Evolutionary conservation across 2,329 filamentous ascomycete genomes (phyloP), one percentile per base, ranked within the genome.

Genomic region (Chrysoporthe deuterocubensis): DNA sequence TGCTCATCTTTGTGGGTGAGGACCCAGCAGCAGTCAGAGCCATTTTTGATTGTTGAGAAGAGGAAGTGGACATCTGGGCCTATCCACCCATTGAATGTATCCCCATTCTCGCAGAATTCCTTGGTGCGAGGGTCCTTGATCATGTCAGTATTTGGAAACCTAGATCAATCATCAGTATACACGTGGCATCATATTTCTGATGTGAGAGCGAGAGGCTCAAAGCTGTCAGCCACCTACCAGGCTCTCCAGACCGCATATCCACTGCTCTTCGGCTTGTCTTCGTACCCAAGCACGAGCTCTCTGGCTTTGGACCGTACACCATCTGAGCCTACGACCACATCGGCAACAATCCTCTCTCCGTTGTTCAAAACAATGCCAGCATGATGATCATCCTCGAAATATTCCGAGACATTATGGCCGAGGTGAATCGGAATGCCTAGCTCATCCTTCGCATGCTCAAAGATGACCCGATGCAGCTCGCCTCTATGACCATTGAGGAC

Each of bases 401-500:
- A 89, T 64, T 84, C 79, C 62, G 79, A 76, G 1, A 88, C 84
- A 13, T 76, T 77, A 21, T 84, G 79, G 4, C 82, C 83, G 2
- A 89, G 78, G 65, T 86, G 81, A 43, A 89, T 87, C 0, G 85
- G 82, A 59, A 89, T 87, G 0, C 80, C 79, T 9, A 88, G 76
- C 62, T 85, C 83, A 62, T 87, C 81, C 48, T 79, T 80, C 0
- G 85, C 86, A 71, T 89, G 85, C 46, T 86, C 82, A 68, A 87
- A 88, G 3, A 89, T 81, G 13, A 89, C 82, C 63, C 84, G 79
- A 70, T 89, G 87, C 65, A 89, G 78, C 75, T 89, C 87, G 18
- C 87, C 87, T 26, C 87, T 76, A 71, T 89, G 87, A 0, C 87
- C 87, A 62, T 89, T 89, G 72, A 89, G 85, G 11, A 85, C 82